Evolutionary conservation across 202 grass and related monocot species (phyloP).

Genomic region (Schoenoplectus triqueter): DNA sequence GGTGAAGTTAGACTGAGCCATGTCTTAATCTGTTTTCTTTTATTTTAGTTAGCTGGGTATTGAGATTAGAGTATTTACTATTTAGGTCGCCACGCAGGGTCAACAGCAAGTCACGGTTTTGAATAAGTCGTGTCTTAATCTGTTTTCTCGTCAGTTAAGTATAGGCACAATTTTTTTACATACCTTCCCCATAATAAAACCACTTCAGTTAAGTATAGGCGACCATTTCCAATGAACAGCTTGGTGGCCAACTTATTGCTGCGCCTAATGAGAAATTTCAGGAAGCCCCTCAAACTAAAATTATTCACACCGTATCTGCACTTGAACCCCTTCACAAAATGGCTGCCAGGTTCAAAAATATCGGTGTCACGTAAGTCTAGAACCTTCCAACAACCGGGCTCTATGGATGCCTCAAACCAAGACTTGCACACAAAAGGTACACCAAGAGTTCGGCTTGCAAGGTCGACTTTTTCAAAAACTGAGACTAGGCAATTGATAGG

Average conservation of each 20-base stretch:
- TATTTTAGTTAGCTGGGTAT: not conserved
- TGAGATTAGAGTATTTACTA: not conserved
- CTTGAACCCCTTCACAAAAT: constrained; percentile 41
- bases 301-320: constrained; percentile 23
- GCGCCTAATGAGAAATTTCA: constrained; percentile 38
- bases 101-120: not conserved
- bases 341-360: not conserved
- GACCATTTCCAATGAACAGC: constrained; percentile 2
- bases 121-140: no score
- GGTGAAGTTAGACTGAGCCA: not conserved
- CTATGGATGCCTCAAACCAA: constrained; percentile 40
- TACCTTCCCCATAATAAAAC: constrained; percentile 37
- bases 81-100: not conserved
- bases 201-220: not conserved
- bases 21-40: not conserved
- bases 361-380: constrained; percentile 36
- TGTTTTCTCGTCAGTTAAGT: no score
- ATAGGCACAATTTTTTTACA: not conserved
- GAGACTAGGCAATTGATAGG: constrained; percentile 41
- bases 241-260: constrained; percentile 22
- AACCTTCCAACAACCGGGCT: constrained; percentile 45
- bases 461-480: constrained; percentile 37
- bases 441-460: constrained; percentile 12
- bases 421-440: constrained; percentile 50
- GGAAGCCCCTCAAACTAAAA: constrained; percentile 29